Base-by-base conservation (phyloP, 805 yeast genomes). In the Candida manassasensis region DNA sequence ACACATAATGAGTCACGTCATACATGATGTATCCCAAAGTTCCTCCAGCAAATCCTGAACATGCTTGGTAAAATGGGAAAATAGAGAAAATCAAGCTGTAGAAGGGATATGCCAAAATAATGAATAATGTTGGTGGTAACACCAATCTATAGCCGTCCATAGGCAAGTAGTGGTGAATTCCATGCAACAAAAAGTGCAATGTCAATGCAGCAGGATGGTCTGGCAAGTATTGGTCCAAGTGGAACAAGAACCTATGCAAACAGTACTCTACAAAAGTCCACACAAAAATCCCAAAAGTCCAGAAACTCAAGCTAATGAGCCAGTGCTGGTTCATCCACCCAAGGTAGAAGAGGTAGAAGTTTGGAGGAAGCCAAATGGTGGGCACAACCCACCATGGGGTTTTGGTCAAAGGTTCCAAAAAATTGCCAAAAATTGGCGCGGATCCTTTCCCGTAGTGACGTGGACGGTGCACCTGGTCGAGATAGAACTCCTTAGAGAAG, bases 361-460 rank as follows among this genome's bases (percentile, higher is more conserved):
- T 85, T 30, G 77, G 79, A 2, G 97, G 97, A 29, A 87, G 58
- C 97, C 98, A 94, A 17, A 87, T 47, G 1, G 66, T 41, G 12
- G 98, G 98, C 14, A 93, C 83, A 16, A 87, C 83, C 75, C 80
- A 93, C 97, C 97, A 93, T 9, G 97, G 82, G 3, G 98, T 93
- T 52, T 82, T 69, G 6, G 95, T 79, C 17, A 93, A 55, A 4
- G 97, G 97, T 63, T 93, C 98, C 41, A 93, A 67, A 59, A 90
- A 84, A 61, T 89, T 88, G 32, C 98, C 98, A 60, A 93, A 93
- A 36, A 93, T 58, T 5, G 89, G 96, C 9, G 98, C 98, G 3
- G 96, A 86, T 8, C 96, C 97, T 56, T 88, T 81, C 45, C 97
- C 97, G 56, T 89, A 93, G 61, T 93, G 98, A 57, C 98, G 81